These are phyloP conservation scores for Ogataea saltuana DNA, from an alignment of 805 yeast genomes.

Conservation along the genomic window DNA sequence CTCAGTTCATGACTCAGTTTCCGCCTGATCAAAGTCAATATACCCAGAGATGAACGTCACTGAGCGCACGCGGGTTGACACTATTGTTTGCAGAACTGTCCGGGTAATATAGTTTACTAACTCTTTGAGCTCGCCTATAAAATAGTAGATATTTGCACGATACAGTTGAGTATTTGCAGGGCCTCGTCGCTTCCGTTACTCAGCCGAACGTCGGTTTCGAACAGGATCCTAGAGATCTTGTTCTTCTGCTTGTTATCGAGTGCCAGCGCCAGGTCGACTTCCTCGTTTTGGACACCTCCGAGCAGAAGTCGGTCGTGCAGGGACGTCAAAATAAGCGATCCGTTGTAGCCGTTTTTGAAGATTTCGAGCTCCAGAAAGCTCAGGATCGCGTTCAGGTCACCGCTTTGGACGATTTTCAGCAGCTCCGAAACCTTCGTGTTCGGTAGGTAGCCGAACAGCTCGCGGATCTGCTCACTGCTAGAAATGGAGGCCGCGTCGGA, in stretches of 20 bases:
- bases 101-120: not conserved
- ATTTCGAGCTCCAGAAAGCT: conserved; percentile 30
- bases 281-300: conserved; percentile 24
- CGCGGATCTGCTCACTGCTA: conserved; percentile 26
- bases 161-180: conserved; percentile 70
- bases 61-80: too few species aligned
- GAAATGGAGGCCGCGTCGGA: conserved; percentile 5
- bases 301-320: conserved; percentile 36
- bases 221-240: conserved; percentile 60
- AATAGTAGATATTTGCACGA: conserved; percentile 49
- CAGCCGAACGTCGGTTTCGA: conserved; percentile 72
- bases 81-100: too few species aligned
- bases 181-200: conserved; percentile 90
- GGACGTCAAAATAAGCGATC: conserved; percentile 31
- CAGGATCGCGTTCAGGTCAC: conserved; percentile 29
- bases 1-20: conserved; percentile 5
- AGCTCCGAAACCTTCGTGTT: conserved; percentile 19
- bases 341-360: conserved; percentile 36
- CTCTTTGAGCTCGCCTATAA: conserved; percentile 21
- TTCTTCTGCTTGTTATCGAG: conserved; percentile 65
- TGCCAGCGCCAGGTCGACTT: conserved; percentile 45
- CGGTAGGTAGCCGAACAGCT: conserved; percentile 39
- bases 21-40: conserved; percentile 8
- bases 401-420: conserved; percentile 20
- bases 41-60: conserved; percentile 3